A percentile compares a stretch with the other conserved stretches of the same genome.
Evolutionary conservation across 2,329 filamentous ascomycete genomes (phyloP).

Genomic region (Atkinsonella hypoxylon): DNA sequence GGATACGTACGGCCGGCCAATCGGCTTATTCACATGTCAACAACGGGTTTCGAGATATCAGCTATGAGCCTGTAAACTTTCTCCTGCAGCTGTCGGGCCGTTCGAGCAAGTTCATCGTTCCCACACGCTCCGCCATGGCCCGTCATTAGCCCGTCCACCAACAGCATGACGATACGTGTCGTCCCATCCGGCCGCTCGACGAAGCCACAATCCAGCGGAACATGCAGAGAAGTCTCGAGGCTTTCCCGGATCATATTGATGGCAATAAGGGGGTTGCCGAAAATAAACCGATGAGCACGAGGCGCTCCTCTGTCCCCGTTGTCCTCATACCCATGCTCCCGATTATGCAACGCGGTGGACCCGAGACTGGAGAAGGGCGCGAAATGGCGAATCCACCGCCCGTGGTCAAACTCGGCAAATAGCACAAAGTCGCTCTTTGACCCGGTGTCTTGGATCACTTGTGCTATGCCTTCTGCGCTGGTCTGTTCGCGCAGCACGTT

Average conservation of each 20-base stretch:
- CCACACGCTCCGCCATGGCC: neutral
- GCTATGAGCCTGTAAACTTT: slow-evolving; percentile 1
- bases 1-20: too few species aligned
- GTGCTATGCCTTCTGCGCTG: neutral
- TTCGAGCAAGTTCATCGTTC: neutral
- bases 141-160: neutral
- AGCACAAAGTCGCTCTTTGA: slow-evolving; percentile 1
- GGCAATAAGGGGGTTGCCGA: slow-evolving; percentile 1
- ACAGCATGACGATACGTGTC: slow-evolving; percentile 1
- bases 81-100: neutral
- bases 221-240: neutral
- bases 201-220: slow-evolving; percentile 2
- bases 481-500: neutral
- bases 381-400: slow-evolving; percentile 2
- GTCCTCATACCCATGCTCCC: neutral
- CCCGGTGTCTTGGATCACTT: neutral
- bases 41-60: neutral
- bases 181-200: neutral
- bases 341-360: neutral
- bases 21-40: neutral
- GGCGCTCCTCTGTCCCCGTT: neutral
- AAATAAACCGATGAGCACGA: slow-evolving; percentile 1
- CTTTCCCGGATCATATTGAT: slow-evolving; percentile 1
- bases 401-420: slow-evolving; percentile 5
- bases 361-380: neutral